Evolutionary conservation across 169 alveolate genomes (phyloP).

Genomic region (Babesia divergens): DNA sequence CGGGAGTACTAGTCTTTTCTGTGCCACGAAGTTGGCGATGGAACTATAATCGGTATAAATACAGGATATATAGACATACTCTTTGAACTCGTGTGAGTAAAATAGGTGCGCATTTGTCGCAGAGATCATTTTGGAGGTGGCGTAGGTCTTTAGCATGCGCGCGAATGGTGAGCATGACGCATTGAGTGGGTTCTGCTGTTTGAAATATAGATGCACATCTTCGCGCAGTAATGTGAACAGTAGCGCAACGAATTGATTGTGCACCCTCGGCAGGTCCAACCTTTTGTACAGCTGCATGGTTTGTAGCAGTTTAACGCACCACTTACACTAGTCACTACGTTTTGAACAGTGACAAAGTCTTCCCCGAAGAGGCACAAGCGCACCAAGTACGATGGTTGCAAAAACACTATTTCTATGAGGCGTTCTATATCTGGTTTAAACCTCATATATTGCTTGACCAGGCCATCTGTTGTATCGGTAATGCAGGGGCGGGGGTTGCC

Average conservation of each 20-base stretch:
- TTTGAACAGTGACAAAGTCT: conserved; percentile 21
- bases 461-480: not conserved
- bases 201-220: conserved; percentile 46
- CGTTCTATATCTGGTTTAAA: conserved; percentile 15
- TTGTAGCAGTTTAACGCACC: not conserved
- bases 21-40: conserved; percentile 12
- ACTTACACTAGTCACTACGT: conserved; percentile 23
- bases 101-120: conserved; percentile 34
- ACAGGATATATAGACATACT: not conserved
- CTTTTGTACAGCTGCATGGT: conserved; percentile 17
- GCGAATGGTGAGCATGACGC: conserved; percentile 58
- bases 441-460: not conserved
- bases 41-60: not conserved
- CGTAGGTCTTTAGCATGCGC: conserved; percentile 28
- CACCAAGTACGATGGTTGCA: conserved; percentile 61
- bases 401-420: conserved; percentile 21
- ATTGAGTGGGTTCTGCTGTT: conserved; percentile 47
- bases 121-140: conserved; percentile 1
- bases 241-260: conserved; percentile 47
- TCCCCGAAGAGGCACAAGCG: conserved; percentile 51
- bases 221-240: conserved; percentile 47
- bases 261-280: conserved; percentile 31
- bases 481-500: not conserved
- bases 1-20: conserved; percentile 1
- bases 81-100: conserved; percentile 11